Evolutionary conservation across 768 basidiomycete genomes (phyloP).

Genomic region (Lactifluus rugatus): DNA sequence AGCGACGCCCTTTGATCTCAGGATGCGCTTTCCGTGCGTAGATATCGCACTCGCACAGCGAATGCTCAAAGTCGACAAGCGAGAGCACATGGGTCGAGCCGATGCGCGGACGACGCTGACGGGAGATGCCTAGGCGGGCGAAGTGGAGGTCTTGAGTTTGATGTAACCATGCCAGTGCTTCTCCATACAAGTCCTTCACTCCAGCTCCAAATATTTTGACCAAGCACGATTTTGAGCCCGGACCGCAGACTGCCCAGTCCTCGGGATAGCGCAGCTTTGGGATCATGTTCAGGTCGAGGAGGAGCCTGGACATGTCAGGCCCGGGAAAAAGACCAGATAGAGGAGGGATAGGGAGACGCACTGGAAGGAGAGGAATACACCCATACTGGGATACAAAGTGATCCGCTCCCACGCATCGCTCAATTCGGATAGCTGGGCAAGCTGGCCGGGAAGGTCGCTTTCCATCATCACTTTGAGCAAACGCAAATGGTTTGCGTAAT

Average conservation of each 20-base stretch:
- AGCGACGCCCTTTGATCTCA: constrained; percentile 30
- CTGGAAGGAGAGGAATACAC: constrained; percentile 66
- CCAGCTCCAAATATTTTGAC: constrained; percentile 50
- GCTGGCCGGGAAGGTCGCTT: constrained; percentile 38
- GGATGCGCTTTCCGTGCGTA: constrained; percentile 55
- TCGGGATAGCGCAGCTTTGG: constrained; percentile 47
- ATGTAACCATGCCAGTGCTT: constrained; percentile 56
- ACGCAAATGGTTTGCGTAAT: constrained; percentile 52
- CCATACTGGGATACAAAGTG: constrained; percentile 60
- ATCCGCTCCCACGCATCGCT: constrained; percentile 50
- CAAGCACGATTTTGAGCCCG: constrained; percentile 59
- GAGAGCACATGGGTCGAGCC: constrained; percentile 31
- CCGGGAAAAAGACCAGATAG: background rate
- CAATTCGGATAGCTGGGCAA: constrained; percentile 43
- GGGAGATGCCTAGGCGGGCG: constrained; percentile 37
- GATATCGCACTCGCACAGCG: constrained; percentile 72
- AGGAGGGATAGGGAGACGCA: constrained; percentile 18
- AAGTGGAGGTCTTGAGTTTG: constrained; percentile 53
- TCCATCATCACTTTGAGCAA: constrained; percentile 42
- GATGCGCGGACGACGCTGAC: constrained; percentile 23
- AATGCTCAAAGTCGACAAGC: constrained; percentile 68
- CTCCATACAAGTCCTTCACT: constrained; percentile 37
- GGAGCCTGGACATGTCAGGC: constrained; percentile 22
- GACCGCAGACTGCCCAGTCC: constrained; percentile 58
- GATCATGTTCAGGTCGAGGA: constrained; percentile 32